phyloP scores from a whole-genome alignment of 192 early-diverging fungal species.

The Backusella circina region DNA sequence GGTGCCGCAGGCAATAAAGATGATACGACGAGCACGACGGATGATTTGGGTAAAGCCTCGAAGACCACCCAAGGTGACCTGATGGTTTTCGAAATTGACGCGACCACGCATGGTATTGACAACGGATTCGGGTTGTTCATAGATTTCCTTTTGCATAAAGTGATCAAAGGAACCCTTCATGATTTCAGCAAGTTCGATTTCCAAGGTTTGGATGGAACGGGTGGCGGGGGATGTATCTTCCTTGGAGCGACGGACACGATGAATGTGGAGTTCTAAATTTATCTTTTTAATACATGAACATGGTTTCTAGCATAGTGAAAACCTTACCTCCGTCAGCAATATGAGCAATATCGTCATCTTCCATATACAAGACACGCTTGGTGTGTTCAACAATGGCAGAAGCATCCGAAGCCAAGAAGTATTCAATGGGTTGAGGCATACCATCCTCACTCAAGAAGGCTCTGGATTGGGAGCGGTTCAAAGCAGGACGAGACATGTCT shows the following conservation, averaged over 20 bases:
- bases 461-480: slow-evolving; percentile 87
- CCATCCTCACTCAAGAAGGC: slow-evolving; percentile 94
- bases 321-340: slow-evolving; percentile 63
- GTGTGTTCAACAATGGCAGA: slow-evolving; percentile 99
- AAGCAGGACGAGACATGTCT: slow-evolving; percentile 43
- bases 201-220: slow-evolving; percentile 97
- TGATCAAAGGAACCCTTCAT: slow-evolving; percentile 97
- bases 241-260: slow-evolving; percentile 96
- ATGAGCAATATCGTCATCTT: slow-evolving; percentile 99
- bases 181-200: slow-evolving; percentile 96
- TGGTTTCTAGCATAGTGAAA: too few relatives aligned
- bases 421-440: slow-evolving; percentile 94
- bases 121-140: slow-evolving; percentile 97
- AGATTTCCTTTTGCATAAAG: slow-evolving; percentile 99
- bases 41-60: slow-evolving; percentile 90
- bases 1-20: slow-evolving; percentile 97
- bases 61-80: slow-evolving; percentile 90
- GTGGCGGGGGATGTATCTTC: slow-evolving; percentile 73
- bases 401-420: slow-evolving; percentile 96
- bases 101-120: slow-evolving; percentile 99
- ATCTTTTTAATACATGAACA: too few relatives aligned
- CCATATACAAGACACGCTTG: slow-evolving; percentile 94
- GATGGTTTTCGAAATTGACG: slow-evolving; percentile 94
- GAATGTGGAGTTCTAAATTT: slow-evolving; percentile 85
- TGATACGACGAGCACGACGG: slow-evolving; percentile 91